These are phyloP conservation scores for Polysphondylium violaceum DNA, from an alignment of 78 protist genomes.

Conservation along the genomic window DNA sequence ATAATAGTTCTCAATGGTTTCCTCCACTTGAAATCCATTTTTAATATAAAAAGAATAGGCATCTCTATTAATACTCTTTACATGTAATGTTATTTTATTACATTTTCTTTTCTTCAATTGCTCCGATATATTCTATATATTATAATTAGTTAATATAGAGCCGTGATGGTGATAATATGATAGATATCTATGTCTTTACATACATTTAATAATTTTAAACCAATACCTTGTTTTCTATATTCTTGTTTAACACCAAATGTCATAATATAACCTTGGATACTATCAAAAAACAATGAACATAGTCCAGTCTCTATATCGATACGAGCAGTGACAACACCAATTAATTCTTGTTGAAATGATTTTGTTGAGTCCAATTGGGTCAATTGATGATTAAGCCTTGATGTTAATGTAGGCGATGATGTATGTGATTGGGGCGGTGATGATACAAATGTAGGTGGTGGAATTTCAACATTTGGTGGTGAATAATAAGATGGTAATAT, in stretches of 20 bases:
- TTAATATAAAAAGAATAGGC: constrained; percentile 35
- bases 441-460: not conserved
- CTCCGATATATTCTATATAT: constrained; percentile 25
- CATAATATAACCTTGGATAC: constrained; percentile 26
- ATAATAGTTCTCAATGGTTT: constrained; percentile 35
- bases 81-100: constrained; percentile 34
- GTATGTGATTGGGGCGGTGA: not conserved
- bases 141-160: not conserved
- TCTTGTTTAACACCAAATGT: constrained; percentile 68
- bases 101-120: not conserved
- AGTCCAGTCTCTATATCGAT: constrained; percentile 12
- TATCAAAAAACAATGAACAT: constrained; percentile 34
- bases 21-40: constrained; percentile 41
- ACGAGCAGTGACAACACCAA: constrained; percentile 61
- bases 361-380: not conserved
- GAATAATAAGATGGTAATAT: no score
- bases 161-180: not conserved
- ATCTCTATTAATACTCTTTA: constrained; percentile 8
- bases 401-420: not conserved
- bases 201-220: constrained; percentile 46
- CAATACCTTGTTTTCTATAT: constrained; percentile 48
- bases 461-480: no score
- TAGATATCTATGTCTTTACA: no score
- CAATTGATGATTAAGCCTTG: not conserved
- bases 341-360: constrained; percentile 1